Conservation (phyloP, 139 green algal genomes). For the Auxenochlorella protothecoides region DNA sequence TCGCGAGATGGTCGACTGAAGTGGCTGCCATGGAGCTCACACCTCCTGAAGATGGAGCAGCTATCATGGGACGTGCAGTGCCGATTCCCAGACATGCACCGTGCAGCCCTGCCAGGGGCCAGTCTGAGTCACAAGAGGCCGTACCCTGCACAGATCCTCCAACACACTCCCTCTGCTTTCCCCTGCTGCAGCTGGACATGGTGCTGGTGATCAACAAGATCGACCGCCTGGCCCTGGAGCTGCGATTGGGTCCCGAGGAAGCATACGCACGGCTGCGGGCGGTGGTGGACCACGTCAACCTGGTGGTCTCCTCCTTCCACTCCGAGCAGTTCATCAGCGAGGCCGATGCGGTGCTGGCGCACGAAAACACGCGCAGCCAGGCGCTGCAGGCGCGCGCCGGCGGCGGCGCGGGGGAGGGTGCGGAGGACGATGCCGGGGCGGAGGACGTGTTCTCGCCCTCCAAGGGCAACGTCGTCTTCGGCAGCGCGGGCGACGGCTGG, state of each 20-base stretch:
- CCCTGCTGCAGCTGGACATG: slow-evolving; percentile 38
- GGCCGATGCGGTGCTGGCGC: slow-evolving; percentile 76
- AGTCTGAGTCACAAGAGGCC: no score
- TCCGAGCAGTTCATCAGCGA: slow-evolving; percentile 80
- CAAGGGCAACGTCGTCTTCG: slow-evolving; percentile 92
- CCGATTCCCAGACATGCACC: no score
- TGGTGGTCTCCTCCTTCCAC: slow-evolving; percentile 78
- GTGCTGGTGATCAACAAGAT: slow-evolving; percentile 97
- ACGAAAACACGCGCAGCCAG: slow-evolving; percentile 22
- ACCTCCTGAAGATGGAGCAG: no score
- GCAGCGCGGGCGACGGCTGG: slow-evolving; percentile 86
- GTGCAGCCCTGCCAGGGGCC: no score
- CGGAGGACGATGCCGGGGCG: slow-evolving; percentile 51
- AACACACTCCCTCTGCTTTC: no score
- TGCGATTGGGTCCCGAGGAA: slow-evolving; percentile 65
- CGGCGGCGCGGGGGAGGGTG: neutral
- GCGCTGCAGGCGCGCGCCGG: neutral
- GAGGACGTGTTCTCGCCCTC: slow-evolving; percentile 56
- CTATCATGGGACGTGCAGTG: no score
- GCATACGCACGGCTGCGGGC: slow-evolving; percentile 60
- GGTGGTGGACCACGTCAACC: slow-evolving; percentile 91
- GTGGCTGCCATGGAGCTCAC: no score
- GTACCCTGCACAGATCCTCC: no score
- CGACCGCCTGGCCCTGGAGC: slow-evolving; percentile 86
- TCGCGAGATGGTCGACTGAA: no score